These are phyloP conservation scores for Imleria badia DNA, from an alignment of 768 basidiomycete species.

Conservation along the genomic window DNA sequence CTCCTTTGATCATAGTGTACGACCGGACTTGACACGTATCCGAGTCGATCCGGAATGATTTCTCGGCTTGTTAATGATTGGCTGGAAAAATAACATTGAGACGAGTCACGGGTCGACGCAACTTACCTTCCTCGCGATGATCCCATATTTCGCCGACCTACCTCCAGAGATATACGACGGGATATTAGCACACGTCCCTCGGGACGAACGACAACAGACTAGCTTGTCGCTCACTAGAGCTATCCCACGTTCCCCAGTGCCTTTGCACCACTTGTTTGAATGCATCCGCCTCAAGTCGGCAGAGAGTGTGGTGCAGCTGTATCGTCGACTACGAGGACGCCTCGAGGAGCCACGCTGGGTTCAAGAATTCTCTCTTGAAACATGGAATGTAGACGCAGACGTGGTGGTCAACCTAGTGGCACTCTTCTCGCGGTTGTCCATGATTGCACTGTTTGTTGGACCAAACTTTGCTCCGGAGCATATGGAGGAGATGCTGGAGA, in stretches of 20 bases:
- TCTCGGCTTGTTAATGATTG: neutral
- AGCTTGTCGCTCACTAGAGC: slow-evolving; percentile 61
- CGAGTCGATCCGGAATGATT: no score
- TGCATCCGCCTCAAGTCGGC: slow-evolving; percentile 49
- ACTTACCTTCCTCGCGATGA: slow-evolving; percentile 12
- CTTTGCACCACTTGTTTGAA: slow-evolving; percentile 57
- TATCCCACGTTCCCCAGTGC: slow-evolving; percentile 60
- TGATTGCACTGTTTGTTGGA: slow-evolving; percentile 67
- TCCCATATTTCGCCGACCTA: slow-evolving; percentile 35
- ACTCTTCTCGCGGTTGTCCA: slow-evolving; percentile 50
- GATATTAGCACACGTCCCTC: slow-evolving; percentile 54
- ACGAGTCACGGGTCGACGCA: neutral
- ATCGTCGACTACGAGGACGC: slow-evolving; percentile 49
- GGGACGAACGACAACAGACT: slow-evolving; percentile 47
- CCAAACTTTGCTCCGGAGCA: slow-evolving; percentile 80
- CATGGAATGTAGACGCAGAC: slow-evolving; percentile 75
- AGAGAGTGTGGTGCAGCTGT: slow-evolving; percentile 56
- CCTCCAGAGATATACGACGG: slow-evolving; percentile 67
- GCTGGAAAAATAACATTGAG: neutral
- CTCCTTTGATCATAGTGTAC: slow-evolving; percentile 11
- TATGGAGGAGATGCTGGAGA: slow-evolving; percentile 63
- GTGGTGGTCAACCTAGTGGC: slow-evolving; percentile 68
- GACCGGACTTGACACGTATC: no score
- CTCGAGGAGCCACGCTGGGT: slow-evolving; percentile 41
- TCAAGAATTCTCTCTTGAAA: slow-evolving; percentile 49